A percentile compares a stretch with the other conserved stretches of the same genome.
Conservation (phyloP, 495 filamentous ascomycete genomes). For the Daldinia caldariorum region DNA sequence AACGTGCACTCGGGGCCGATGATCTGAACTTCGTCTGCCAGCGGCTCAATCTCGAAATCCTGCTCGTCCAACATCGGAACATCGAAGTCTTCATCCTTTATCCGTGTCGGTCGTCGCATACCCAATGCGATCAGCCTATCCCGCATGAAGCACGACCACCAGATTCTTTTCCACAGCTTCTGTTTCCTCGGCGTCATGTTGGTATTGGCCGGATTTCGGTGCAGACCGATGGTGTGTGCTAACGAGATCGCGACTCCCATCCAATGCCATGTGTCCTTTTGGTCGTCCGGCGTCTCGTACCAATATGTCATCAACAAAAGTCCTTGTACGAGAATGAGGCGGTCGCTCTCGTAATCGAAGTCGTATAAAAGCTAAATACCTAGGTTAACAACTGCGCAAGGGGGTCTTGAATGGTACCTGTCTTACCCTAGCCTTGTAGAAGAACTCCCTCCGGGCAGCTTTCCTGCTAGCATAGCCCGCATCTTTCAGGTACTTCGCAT, state of each 20-base stretch:
- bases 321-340: conserved; percentile 83
- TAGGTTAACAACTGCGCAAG: conserved; percentile 38
- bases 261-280: conserved; percentile 93
- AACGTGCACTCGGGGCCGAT: conserved; percentile 74
- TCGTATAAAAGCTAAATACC: conserved; percentile 71
- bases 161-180: conserved; percentile 87
- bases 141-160: conserved; percentile 94
- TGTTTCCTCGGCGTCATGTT: conserved; percentile 75
- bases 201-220: conserved; percentile 78
- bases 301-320: conserved; percentile 88
- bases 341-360: conserved; percentile 85
- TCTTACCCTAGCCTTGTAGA: conserved; percentile 78
- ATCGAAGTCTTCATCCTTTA: conserved; percentile 89
- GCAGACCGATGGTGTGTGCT: conserved; percentile 83
- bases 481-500: conserved; percentile 71
- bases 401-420: conserved; percentile 31
- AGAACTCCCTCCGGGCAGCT: conserved; percentile 79
- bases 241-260: conserved; percentile 87
- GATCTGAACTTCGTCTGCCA: conserved; percentile 70
- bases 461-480: conserved; percentile 77
- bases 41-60: conserved; percentile 81
- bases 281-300: conserved; percentile 90
- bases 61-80: conserved; percentile 85
- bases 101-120: conserved; percentile 87
- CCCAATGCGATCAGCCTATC: conserved; percentile 88